Evolutionary conservation across 164 flowering plant species (phyloP).

Genomic region (Vitis riparia): DNA sequence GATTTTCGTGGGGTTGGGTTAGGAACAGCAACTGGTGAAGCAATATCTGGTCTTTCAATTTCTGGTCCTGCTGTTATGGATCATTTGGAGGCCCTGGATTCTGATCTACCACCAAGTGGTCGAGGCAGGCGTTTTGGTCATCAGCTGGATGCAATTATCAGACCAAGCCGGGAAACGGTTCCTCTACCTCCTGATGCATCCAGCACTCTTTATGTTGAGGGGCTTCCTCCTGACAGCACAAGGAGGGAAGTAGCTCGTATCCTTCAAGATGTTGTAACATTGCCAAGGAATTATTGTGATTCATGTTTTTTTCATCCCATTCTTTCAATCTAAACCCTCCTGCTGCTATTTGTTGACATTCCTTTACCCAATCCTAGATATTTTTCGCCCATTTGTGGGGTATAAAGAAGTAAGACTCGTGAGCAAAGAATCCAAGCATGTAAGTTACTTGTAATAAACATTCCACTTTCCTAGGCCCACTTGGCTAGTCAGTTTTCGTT

Average conservation of each 20-base stretch:
- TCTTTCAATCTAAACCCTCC: not conserved
- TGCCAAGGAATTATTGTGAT: not conserved
- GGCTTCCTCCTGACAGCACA: slow-evolving; percentile 62
- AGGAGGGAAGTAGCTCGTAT: slow-evolving; percentile 82
- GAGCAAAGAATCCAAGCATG: slow-evolving; percentile 65
- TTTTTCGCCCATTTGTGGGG: slow-evolving; percentile 82
- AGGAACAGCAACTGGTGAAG: slow-evolving; percentile 36
- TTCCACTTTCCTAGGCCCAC: too few relatives aligned
- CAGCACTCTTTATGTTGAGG: slow-evolving; percentile 69
- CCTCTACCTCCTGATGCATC: slow-evolving; percentile 83
- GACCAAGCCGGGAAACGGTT: slow-evolving; percentile 45
- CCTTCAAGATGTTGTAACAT: slow-evolving; percentile 29
- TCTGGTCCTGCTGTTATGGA: too few relatives aligned
- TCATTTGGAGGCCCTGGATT: too few relatives aligned
- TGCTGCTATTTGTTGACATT: not conserved
- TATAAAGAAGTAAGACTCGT: slow-evolving; percentile 77
- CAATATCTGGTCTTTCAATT: slow-evolving; percentile 23
- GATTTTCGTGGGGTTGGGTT: slow-evolving; percentile 30
- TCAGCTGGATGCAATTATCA: slow-evolving; percentile 35
- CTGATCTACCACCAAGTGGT: slow-evolving; percentile 45
- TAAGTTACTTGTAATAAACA: slow-evolving; percentile 23
- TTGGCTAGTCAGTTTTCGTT: too few relatives aligned
- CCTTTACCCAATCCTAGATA: slow-evolving; percentile 46
- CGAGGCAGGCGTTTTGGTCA: slow-evolving; percentile 33
- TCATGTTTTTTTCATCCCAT: not conserved